Evolutionary conservation across 208 protist species (phyloP).

Genomic region (Leishmania mexicana): DNA sequence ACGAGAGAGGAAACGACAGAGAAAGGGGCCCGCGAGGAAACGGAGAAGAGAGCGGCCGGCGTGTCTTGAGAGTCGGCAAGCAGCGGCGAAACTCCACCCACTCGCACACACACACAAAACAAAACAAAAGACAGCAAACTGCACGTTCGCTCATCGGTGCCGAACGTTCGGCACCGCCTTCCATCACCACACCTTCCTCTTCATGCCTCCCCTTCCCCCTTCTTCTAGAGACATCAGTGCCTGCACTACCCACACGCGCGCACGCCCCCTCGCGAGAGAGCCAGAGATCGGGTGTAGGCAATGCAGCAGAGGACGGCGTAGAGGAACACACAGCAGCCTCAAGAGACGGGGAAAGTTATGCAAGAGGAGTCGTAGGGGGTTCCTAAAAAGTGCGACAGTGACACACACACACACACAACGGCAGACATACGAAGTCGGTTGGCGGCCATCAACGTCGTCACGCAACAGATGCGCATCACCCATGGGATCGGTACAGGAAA

Average conservation of each 20-base stretch:
- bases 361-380: no score
- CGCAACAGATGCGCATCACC: not conserved
- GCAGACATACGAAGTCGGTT: not conserved
- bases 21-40: no score
- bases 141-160: not conserved
- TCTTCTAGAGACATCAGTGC: not conserved
- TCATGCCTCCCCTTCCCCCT: not conserved
- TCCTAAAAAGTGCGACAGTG: no score
- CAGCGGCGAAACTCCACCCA: not conserved
- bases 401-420: no score
- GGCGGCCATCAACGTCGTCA: not conserved
- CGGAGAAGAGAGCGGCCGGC: not conserved
- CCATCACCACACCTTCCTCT: not conserved
- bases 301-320: no score
- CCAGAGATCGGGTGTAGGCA: no score
- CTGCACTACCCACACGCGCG: not conserved
- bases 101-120: no score
- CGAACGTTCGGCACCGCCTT: not conserved
- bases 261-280: no score
- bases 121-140: not conserved
- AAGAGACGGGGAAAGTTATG: no score
- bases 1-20: not conserved
- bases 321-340: no score
- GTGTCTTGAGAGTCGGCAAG: not conserved
- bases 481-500: conserved; percentile 1